A percentile compares a stretch with the other conserved stretches of the same genome.
Evolutionary conservation across 768 basidiomycete genomes (phyloP).

Genomic region (Amanita jacksonii): DNA sequence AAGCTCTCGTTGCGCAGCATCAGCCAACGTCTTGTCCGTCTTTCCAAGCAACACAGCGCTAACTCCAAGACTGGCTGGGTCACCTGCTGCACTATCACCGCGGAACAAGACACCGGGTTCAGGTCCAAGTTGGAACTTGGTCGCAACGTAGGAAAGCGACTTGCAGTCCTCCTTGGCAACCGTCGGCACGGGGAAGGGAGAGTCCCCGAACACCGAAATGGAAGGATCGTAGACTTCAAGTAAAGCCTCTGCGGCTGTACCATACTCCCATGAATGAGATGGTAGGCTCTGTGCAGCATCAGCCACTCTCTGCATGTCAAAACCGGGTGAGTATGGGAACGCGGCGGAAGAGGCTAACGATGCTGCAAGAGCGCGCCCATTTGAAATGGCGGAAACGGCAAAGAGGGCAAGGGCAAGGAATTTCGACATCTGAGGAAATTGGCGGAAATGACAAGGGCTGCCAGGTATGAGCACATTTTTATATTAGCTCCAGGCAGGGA

Average conservation of each 20-base stretch:
- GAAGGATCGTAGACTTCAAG: constrained; percentile 33
- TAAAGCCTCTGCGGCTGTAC: constrained; percentile 31
- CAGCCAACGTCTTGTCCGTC: constrained; percentile 20
- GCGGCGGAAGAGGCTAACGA: not conserved
- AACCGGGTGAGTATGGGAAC: constrained; percentile 28
- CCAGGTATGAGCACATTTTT: too few relatives aligned
- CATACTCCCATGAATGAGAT: constrained; percentile 40
- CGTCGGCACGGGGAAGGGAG: constrained; percentile 25
- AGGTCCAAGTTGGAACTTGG: constrained; percentile 26
- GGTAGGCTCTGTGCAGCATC: constrained; percentile 26
- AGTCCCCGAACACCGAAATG: constrained; percentile 28
- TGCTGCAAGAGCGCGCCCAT: not conserved
- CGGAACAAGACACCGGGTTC: constrained; percentile 25
- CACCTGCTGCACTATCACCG: constrained; percentile 33
- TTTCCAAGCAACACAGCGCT: constrained; percentile 34
- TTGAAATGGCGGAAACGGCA: not conserved
- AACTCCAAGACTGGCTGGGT: constrained; percentile 41
- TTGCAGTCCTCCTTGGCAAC: constrained; percentile 14
- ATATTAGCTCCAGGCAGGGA: too few relatives aligned
- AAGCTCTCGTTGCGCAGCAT: constrained; percentile 23
- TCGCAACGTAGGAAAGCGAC: constrained; percentile 28
- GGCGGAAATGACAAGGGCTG: too few relatives aligned
- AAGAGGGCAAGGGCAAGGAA: not conserved
- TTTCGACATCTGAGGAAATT: too few relatives aligned
- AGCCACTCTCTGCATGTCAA: constrained; percentile 24